A percentile compares a stretch with the other conserved stretches of the same genome.
Evolutionary conservation across 2,329 filamentous ascomycete species (phyloP).

Genomic region (Cercospora sesami): DNA sequence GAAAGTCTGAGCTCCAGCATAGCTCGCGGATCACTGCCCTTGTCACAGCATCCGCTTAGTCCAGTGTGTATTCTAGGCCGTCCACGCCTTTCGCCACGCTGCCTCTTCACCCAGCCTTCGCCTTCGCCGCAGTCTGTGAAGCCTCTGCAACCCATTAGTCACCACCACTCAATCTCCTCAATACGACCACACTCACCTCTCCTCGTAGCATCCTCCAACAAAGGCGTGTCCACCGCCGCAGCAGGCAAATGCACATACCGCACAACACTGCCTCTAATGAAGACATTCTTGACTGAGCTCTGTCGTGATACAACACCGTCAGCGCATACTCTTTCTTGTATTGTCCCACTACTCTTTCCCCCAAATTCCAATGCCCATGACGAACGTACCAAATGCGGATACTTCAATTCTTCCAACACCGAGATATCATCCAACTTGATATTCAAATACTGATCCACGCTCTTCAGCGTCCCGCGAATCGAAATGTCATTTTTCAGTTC

Average conservation of each 20-base stretch:
- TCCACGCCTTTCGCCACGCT: background rate
- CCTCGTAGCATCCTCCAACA: constrained; percentile 87
- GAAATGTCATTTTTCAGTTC: constrained; percentile 99
- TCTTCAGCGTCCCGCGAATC: constrained; percentile 92
- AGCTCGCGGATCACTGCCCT: background rate
- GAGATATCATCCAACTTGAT: constrained; percentile 97
- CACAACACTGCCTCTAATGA: constrained; percentile 90
- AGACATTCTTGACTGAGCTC: constrained; percentile 90
- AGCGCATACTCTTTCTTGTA: background rate
- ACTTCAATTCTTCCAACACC: constrained; percentile 89
- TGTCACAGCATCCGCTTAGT: background rate
- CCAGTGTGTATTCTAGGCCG: background rate
- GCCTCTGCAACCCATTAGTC: constrained; percentile 29
- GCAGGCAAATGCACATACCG: constrained; percentile 87
- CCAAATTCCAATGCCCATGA: background rate
- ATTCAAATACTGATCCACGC: constrained; percentile 97
- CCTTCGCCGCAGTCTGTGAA: constrained; percentile 39
- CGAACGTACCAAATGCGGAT: constrained; percentile 76
- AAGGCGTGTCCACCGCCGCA: constrained; percentile 75
- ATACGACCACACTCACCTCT: constrained; percentile 59
- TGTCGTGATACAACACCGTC: constrained; percentile 33
- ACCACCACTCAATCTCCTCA: background rate
- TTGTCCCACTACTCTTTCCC: background rate
- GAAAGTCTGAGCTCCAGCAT: background rate
- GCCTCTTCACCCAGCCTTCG: constrained; percentile 33